Percentiles rank a stretch among this genome's conserved stretches.
phyloP scores from a whole-genome alignment of 495 filamentous ascomycete species.

The Filosporella fistucella region DNA sequence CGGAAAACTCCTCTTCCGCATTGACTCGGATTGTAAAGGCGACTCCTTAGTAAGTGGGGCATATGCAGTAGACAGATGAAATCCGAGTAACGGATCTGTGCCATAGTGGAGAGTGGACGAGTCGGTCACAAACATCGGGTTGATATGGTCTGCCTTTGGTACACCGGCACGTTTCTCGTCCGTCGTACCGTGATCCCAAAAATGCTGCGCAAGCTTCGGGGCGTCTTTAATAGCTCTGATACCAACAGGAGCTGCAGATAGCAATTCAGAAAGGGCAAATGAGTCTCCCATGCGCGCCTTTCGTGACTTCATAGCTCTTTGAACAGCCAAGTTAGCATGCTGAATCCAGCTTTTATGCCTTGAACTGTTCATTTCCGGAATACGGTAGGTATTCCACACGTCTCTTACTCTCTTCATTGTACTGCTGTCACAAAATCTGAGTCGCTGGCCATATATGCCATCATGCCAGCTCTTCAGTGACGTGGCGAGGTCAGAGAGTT shows the following conservation, averaged over 20 bases:
- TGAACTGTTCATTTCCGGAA: background rate
- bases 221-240: constrained; percentile 19
- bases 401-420: constrained; percentile 28
- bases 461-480: constrained; percentile 31
- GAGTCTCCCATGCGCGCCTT: background rate
- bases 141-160: background rate
- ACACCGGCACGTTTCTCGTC: background rate
- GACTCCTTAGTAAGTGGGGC: constrained; percentile 20
- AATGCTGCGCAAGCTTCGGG: constrained; percentile 20
- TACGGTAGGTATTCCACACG: background rate
- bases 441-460: constrained; percentile 28
- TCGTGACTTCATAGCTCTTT: background rate
- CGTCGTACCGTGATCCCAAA: constrained; percentile 34
- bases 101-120: constrained; percentile 34
- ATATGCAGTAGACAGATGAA: constrained; percentile 35
- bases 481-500: constrained; percentile 31
- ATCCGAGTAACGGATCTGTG: constrained; percentile 39
- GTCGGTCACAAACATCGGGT: background rate
- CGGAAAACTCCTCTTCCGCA: no score
- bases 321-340: background rate
- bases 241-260: constrained; percentile 23
- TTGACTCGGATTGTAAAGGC: constrained; percentile 3
- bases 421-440: constrained; percentile 32
- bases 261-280: background rate
- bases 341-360: background rate